A percentile compares a stretch with the other conserved stretches of the same genome.
phyloP scores from a whole-genome alignment of 2,329 filamentous ascomycete species.

The Sarocladium oryzae region DNA sequence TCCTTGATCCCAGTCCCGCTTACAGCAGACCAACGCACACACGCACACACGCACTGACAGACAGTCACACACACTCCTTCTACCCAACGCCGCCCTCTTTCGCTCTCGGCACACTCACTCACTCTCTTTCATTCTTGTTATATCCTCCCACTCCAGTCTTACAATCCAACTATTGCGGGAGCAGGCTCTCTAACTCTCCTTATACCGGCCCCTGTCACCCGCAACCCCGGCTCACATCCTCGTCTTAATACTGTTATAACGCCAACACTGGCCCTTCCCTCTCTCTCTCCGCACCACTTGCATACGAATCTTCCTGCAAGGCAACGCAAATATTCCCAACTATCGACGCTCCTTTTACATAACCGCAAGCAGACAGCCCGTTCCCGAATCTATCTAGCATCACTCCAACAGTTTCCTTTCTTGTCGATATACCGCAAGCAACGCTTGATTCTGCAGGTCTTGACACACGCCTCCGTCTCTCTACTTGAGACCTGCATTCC shows the following conservation, averaged over 20 bases:
- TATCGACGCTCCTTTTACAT: constrained; percentile 10
- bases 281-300: background rate
- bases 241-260: constrained; percentile 4
- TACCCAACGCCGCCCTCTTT: background rate
- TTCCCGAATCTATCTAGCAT: constrained; percentile 8
- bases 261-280: constrained; percentile 13
- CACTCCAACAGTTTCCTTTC: constrained; percentile 2
- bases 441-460: constrained; percentile 1
- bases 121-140: constrained; percentile 12
- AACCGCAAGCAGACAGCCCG: constrained; percentile 5
- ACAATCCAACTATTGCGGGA: constrained; percentile 35
- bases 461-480: background rate
- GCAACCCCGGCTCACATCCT: background rate
- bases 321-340: background rate
- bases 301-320: constrained; percentile 8
- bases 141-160: constrained; percentile 33
- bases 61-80: background rate
- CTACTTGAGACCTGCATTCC: constrained; percentile 8
- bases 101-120: background rate
- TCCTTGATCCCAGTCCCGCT: constrained; percentile 5
- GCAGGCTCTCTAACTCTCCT: constrained; percentile 44
- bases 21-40: constrained; percentile 7
- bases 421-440: constrained; percentile 5
- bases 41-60: background rate
- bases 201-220: background rate